Evolutionary conservation across 495 filamentous ascomycete species (phyloP).

Genomic region (Apodospora peruviana): DNA sequence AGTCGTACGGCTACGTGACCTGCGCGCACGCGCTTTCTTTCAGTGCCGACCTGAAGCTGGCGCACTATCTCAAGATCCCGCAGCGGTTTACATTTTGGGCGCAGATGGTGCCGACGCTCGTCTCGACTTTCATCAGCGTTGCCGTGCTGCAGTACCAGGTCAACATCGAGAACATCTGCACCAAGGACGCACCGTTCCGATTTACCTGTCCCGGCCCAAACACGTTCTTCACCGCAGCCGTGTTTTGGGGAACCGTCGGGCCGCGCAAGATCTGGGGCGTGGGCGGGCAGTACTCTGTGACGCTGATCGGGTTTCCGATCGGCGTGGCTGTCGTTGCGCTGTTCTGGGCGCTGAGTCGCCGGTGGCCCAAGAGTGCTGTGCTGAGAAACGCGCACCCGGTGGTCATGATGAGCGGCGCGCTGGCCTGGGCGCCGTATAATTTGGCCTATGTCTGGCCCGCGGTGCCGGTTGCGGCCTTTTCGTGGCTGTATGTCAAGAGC

Average conservation of each 20-base stretch:
- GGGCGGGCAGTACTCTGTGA: conserved; percentile 31
- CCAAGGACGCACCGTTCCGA: conserved; percentile 29
- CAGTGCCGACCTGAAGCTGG: conserved; percentile 36
- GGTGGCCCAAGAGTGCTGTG: conserved; percentile 25
- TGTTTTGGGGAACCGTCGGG: conserved; percentile 41
- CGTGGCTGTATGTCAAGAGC: conserved; percentile 32
- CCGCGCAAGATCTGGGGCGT: conserved; percentile 37
- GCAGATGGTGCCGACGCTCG: conserved; percentile 37
- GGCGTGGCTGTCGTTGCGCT: conserved; percentile 26
- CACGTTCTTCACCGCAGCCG: conserved; percentile 40
- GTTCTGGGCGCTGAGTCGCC: conserved; percentile 25
- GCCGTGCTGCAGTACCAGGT: conserved; percentile 39
- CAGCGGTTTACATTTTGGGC: conserved; percentile 36
- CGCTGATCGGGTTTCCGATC: conserved; percentile 34
- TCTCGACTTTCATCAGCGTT: conserved; percentile 35
- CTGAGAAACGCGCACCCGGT: conserved; percentile 36
- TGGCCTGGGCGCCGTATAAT: conserved; percentile 33
- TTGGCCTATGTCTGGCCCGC: conserved; percentile 33
- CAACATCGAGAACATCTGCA: conserved; percentile 33
- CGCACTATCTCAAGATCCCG: conserved; percentile 40
- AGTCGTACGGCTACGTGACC: conserved; percentile 39
- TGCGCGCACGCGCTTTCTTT: conserved; percentile 35
- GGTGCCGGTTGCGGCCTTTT: conserved; percentile 31
- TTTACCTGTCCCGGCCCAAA: conserved; percentile 38
- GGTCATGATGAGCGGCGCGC: conserved; percentile 29